These are phyloP conservation scores for Elaeis guineensis DNA, from an alignment of 176 grass and related monocot species.

Conservation along the genomic window DNA sequence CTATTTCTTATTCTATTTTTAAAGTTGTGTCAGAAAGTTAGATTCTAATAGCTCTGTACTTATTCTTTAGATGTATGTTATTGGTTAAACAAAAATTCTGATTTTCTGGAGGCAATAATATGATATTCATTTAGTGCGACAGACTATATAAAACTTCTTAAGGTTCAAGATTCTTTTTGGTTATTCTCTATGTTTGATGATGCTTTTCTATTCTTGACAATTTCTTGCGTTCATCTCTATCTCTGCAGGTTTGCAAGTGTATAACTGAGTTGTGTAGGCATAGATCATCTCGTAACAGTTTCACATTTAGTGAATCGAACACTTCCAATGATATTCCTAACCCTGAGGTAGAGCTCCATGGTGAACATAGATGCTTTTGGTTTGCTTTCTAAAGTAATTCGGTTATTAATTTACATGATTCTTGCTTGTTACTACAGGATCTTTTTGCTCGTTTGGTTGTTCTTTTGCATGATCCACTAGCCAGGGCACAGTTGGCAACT, in stretches of 20 bases:
- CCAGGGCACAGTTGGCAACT: conserved; percentile 73
- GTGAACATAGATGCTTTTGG: not conserved
- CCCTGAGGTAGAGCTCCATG: conserved; percentile 52
- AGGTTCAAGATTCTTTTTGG: too few relatives aligned
- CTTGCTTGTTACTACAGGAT: conserved; percentile 49
- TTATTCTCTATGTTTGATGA: too few relatives aligned
- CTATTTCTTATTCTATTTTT: too few relatives aligned
- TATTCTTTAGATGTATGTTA: too few relatives aligned
- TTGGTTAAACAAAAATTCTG: too few relatives aligned
- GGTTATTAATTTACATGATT: conserved; percentile 5
- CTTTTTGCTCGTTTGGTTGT: conserved; percentile 94
- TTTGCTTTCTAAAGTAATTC: conserved; percentile 16
- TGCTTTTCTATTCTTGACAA: too few relatives aligned
- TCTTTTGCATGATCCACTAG: conserved; percentile 90
- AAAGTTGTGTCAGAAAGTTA: too few relatives aligned
- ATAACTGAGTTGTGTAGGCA: conserved; percentile 90
- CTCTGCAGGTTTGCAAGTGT: conserved; percentile 87
- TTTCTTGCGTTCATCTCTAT: not conserved
- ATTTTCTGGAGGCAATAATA: too few relatives aligned
- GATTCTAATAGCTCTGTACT: too few relatives aligned
- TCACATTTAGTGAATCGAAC: conserved; percentile 61
- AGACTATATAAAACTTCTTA: too few relatives aligned
- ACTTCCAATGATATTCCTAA: conserved; percentile 63
- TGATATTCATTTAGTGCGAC: too few relatives aligned
- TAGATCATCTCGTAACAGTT: conserved; percentile 56